phyloP scores from a whole-genome alignment of 345 rosid genomes.

The Bretschneidera sinensis region DNA sequence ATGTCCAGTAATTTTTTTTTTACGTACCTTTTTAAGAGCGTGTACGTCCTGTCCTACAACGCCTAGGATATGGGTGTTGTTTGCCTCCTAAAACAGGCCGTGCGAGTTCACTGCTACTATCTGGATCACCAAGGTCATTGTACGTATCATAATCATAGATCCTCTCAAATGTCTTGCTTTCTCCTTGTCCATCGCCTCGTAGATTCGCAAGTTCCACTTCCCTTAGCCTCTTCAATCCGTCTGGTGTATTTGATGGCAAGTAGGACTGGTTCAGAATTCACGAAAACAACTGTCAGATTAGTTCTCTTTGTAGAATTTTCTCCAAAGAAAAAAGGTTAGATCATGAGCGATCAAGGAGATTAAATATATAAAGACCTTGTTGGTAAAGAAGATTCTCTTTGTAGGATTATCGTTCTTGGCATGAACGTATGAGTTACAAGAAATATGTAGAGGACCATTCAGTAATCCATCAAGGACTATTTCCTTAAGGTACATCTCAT shows the following conservation, averaged over 20 bases:
- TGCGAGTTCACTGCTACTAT: conserved; percentile 14
- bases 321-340: too few species aligned
- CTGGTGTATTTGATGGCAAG: conserved; percentile 62
- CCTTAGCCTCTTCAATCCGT: conserved; percentile 46
- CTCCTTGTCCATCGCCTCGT: conserved; percentile 64
- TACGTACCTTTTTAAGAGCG: background rate
- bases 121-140: conserved; percentile 76
- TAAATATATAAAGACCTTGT: conserved; percentile 30
- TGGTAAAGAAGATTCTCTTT: conserved; percentile 60
- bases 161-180: conserved; percentile 49
- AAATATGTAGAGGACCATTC: conserved; percentile 28
- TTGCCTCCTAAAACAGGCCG: conserved; percentile 29
- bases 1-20: too few species aligned
- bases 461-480: conserved; percentile 43
- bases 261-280: conserved; percentile 35
- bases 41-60: conserved; percentile 52
- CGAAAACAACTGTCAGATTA: too few species aligned
- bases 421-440: conserved; percentile 61
- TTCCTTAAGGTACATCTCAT: conserved; percentile 50
- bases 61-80: conserved; percentile 46
- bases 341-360: too few species aligned
- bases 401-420: conserved; percentile 42
- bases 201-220: conserved; percentile 49
- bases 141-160: conserved; percentile 78
- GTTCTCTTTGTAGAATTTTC: too few species aligned